Conservation (phyloP, 768 basidiomycete species). For the Auriscalpium orientale region DNA sequence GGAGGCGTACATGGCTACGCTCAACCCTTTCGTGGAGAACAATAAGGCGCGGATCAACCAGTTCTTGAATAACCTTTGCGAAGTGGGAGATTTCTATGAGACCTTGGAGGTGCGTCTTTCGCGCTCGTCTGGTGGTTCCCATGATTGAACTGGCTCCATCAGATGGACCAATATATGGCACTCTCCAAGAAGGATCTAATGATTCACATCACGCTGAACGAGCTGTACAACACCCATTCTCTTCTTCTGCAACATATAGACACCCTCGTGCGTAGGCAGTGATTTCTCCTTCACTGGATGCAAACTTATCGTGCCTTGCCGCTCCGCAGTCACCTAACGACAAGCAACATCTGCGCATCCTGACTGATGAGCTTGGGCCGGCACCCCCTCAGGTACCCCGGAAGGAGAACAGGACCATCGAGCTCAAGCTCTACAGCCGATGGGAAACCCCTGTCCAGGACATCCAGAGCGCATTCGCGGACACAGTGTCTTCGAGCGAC, state of each 20-base stretch:
- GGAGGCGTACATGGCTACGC: slow-evolving; percentile 96
- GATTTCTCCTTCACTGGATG: background rate
- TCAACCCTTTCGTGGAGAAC: slow-evolving; percentile 98
- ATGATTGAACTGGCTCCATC: background rate
- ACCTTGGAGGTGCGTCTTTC: slow-evolving; percentile 73
- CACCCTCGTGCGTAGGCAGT: slow-evolving; percentile 57
- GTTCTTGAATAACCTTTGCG: slow-evolving; percentile 94
- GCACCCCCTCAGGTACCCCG: slow-evolving; percentile 94
- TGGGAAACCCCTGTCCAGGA: slow-evolving; percentile 99
- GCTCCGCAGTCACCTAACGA: slow-evolving; percentile 82
- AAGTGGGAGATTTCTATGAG: slow-evolving; percentile 99
- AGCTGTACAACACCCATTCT: slow-evolving; percentile 98
- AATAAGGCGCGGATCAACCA: slow-evolving; percentile 98
- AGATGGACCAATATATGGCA: slow-evolving; percentile 99
- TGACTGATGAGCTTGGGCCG: slow-evolving; percentile 91
- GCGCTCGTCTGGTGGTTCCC: background rate
- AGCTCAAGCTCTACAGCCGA: slow-evolving; percentile 87
- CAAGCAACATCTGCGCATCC: slow-evolving; percentile 92
- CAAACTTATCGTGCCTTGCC: background rate
- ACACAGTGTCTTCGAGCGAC: slow-evolving; percentile 93
- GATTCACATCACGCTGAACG: slow-evolving; percentile 98
- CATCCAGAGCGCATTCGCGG: slow-evolving; percentile 93
- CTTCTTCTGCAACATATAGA: slow-evolving; percentile 93
- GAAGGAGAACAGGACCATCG: slow-evolving; percentile 94
- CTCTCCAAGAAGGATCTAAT: slow-evolving; percentile 97